Evolutionary conservation across 345 rosid species (phyloP).

Genomic region (Anastatica hierochuntica): DNA sequence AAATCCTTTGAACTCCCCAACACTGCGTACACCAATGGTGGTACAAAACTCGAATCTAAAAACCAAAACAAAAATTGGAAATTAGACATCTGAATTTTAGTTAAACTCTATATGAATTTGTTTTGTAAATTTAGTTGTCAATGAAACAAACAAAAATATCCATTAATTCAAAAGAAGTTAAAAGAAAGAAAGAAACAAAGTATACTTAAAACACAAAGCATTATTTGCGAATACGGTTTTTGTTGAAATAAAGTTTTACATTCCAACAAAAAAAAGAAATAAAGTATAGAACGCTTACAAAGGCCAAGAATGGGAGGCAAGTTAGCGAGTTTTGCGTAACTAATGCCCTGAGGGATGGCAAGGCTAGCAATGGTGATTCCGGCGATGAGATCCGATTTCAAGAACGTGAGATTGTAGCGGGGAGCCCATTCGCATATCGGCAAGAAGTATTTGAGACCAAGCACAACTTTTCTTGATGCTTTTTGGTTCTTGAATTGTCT

Average conservation of each 20-base stretch:
- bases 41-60: slow-evolving; percentile 92
- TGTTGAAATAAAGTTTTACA: too few relatives aligned
- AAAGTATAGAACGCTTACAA: slow-evolving; percentile 39
- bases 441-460: slow-evolving; percentile 60
- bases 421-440: slow-evolving; percentile 93
- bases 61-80: too few relatives aligned
- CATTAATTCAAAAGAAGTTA: too few relatives aligned
- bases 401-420: slow-evolving; percentile 57
- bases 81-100: too few relatives aligned
- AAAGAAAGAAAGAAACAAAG: too few relatives aligned
- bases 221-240: too few relatives aligned
- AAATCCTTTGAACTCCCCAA: slow-evolving; percentile 89
- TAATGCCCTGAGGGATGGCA: slow-evolving; percentile 95
- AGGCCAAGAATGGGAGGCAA: slow-evolving; percentile 92
- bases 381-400: slow-evolving; percentile 74
- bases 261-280: too few relatives aligned
- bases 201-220: too few relatives aligned
- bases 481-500: slow-evolving; percentile 71
- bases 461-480: slow-evolving; percentile 34
- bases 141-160: too few relatives aligned
- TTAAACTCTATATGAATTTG: too few relatives aligned
- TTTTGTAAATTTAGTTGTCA: too few relatives aligned
- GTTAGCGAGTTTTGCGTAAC: slow-evolving; percentile 82
- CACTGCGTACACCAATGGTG: slow-evolving; percentile 88
- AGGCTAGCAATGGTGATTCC: slow-evolving; percentile 96